phyloP scores from a whole-genome alignment of 2,329 filamentous ascomycete genomes.

The Arthrobotrys megalospora region DNA sequence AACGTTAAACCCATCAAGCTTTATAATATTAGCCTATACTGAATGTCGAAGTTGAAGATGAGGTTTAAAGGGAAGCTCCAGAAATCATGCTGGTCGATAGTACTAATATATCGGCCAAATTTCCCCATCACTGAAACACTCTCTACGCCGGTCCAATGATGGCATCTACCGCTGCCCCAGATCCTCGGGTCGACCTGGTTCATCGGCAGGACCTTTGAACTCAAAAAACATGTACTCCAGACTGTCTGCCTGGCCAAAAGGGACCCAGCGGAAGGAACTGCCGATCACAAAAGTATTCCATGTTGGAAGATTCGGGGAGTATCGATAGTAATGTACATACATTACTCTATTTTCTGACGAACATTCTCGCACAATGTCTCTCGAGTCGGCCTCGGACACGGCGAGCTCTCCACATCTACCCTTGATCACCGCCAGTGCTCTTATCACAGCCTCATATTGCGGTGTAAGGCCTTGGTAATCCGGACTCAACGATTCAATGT shows the following conservation, averaged over 20 bases:
- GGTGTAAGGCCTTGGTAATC: conserved; percentile 31
- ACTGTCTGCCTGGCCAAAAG: conserved; percentile 51
- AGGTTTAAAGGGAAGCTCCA: conserved; percentile 10
- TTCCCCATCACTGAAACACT: conserved; percentile 54
- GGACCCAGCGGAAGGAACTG: conserved; percentile 46
- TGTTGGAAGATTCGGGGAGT: neutral
- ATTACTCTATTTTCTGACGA: conserved; percentile 1
- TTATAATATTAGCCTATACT: conserved; percentile 33
- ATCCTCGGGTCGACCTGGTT: conserved; percentile 60
- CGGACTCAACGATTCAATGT: conserved; percentile 1
- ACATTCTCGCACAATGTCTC: conserved; percentile 7
- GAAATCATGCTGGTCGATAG: conserved; percentile 38
- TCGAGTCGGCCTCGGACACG: conserved; percentile 21
- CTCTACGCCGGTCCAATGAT: conserved; percentile 41
- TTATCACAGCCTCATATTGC: conserved; percentile 33
- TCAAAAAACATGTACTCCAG: conserved; percentile 22
- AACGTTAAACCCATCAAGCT: conserved; percentile 28
- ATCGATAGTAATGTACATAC: neutral
- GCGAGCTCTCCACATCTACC: conserved; percentile 36
- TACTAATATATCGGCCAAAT: conserved; percentile 34
- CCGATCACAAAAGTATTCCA: conserved; percentile 45
- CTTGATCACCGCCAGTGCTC: neutral
- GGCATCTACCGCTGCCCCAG: conserved; percentile 53
- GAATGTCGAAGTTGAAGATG: conserved; percentile 9
- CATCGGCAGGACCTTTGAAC: conserved; percentile 43